These are phyloP conservation scores for Candida sanyaensis DNA, from an alignment of 1,139 yeast species.

Conservation along the genomic window DNA sequence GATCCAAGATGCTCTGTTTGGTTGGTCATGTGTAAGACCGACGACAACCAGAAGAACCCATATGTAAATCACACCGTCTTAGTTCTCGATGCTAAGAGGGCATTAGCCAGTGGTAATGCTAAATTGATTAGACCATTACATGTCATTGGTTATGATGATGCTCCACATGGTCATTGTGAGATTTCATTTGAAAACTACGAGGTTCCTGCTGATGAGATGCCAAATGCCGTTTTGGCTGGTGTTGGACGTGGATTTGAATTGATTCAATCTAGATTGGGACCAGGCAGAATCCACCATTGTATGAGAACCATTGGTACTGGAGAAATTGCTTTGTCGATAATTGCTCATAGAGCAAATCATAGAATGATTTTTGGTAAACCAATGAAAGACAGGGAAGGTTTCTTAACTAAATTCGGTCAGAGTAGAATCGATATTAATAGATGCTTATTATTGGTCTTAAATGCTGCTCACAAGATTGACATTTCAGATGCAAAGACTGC, in stretches of 20 bases:
- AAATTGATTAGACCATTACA: slow-evolving; percentile 54
- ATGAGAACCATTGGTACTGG: slow-evolving; percentile 72
- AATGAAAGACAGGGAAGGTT: slow-evolving; percentile 55
- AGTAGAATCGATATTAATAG: slow-evolving; percentile 59
- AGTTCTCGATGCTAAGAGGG: slow-evolving; percentile 55
- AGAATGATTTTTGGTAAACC: slow-evolving; percentile 60
- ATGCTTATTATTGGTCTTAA: slow-evolving; percentile 59
- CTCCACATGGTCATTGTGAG: slow-evolving; percentile 77
- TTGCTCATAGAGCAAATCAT: slow-evolving; percentile 56
- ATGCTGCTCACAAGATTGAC: slow-evolving; percentile 69
- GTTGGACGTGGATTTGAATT: slow-evolving; percentile 68
- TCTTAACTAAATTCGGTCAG: slow-evolving; percentile 55
- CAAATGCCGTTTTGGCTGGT: slow-evolving; percentile 43
- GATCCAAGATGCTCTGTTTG: slow-evolving; percentile 65
- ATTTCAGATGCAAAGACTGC: slow-evolving; percentile 58
- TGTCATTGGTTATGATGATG: slow-evolving; percentile 69
- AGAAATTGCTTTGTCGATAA: slow-evolving; percentile 56
- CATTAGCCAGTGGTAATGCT: slow-evolving; percentile 54
- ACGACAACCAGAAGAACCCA: slow-evolving; percentile 29
- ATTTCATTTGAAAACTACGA: slow-evolving; percentile 54
- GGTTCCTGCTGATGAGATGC: slow-evolving; percentile 45
- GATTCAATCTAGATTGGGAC: slow-evolving; percentile 70
- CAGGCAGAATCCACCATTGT: slow-evolving; percentile 76
- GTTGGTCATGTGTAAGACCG: slow-evolving; percentile 70
- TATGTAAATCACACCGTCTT: slow-evolving; percentile 64